These are phyloP conservation scores for Primulina huaijiensis DNA, from an alignment of 257 asterid genomes.

Conservation along the genomic window DNA sequence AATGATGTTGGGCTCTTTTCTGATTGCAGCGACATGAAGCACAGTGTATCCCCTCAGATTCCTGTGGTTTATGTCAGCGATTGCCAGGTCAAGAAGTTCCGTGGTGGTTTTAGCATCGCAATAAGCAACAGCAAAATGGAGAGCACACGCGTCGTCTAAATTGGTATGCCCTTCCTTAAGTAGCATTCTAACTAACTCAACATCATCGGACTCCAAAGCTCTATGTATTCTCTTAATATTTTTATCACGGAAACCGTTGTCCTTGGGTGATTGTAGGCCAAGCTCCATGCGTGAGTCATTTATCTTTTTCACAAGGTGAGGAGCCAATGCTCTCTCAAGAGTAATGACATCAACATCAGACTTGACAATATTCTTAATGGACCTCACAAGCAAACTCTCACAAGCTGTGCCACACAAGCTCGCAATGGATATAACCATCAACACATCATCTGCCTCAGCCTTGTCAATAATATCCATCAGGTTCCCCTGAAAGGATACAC, in stretches of 20 bases:
- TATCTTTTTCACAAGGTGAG: conserved; percentile 57
- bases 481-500: conserved; percentile 49
- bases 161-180: conserved; percentile 81
- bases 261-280: conserved; percentile 48
- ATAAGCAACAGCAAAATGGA: conserved; percentile 94
- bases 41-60: conserved; percentile 84
- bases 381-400: conserved; percentile 52
- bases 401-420: conserved; percentile 56
- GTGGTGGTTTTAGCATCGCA: conserved; percentile 89
- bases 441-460: conserved; percentile 70
- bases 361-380: conserved; percentile 66
- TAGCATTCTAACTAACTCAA: conserved; percentile 84
- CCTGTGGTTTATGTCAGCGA: conserved; percentile 79
- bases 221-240: conserved; percentile 88
- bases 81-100: conserved; percentile 85
- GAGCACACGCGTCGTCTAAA: conserved; percentile 81
- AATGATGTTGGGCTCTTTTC: conserved; percentile 88
- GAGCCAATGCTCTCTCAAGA: conserved; percentile 75
- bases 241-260: conserved; percentile 56
- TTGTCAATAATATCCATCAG: conserved; percentile 68
- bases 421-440: conserved; percentile 70
- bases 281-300: conserved; percentile 52
- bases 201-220: conserved; percentile 94
- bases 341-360: conserved; percentile 80
- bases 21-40: conserved; percentile 93